phyloP scores from a whole-genome alignment of 2,329 filamentous ascomycete species.

The Fusarium transvaalense region DNA sequence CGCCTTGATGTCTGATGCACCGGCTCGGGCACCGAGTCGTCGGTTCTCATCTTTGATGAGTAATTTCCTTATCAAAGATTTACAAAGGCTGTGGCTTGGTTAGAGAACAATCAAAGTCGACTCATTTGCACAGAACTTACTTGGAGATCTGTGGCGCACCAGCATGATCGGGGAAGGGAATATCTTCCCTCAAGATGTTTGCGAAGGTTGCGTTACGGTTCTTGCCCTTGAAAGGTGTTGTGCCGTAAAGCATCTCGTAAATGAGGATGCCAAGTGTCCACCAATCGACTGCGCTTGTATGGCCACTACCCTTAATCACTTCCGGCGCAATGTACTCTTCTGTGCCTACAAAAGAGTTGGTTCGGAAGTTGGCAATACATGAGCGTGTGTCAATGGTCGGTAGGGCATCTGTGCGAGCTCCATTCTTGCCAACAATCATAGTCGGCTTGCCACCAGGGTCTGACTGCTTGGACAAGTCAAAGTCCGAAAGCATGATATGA shows the following conservation, averaged over 20 bases:
- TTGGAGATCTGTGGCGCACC: constrained; percentile 89
- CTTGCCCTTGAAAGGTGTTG: constrained; percentile 99
- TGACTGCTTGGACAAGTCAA: constrained; percentile 97
- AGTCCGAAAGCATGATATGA: constrained; percentile 99
- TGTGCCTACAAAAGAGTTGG: constrained; percentile 97
- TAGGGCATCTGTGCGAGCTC: constrained; percentile 85
- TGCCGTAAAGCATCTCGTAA: constrained; percentile 99
- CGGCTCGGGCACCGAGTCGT: constrained; percentile 90
- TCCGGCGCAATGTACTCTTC: constrained; percentile 99
- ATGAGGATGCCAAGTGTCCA: constrained; percentile 98
- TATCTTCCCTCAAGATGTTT: constrained; percentile 95
- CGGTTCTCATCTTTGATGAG: constrained; percentile 98
- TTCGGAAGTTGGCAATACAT: constrained; percentile 97
- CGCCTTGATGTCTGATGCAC: constrained; percentile 94
- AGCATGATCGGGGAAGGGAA: constrained; percentile 92
- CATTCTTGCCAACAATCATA: constrained; percentile 95
- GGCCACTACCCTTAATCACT: constrained; percentile 97
- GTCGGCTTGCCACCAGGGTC: constrained; percentile 95
- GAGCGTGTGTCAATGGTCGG: constrained; percentile 99
- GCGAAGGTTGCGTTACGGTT: constrained; percentile 98
- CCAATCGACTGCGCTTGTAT: constrained; percentile 99
- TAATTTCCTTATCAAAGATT: constrained; percentile 94
- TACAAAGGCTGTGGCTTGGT: constrained; percentile 79
- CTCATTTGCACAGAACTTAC: constrained; percentile 66
- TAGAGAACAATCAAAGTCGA: neutral